Base-by-base conservation (phyloP, 805 yeast genomes). In the Candida alai region DNA sequence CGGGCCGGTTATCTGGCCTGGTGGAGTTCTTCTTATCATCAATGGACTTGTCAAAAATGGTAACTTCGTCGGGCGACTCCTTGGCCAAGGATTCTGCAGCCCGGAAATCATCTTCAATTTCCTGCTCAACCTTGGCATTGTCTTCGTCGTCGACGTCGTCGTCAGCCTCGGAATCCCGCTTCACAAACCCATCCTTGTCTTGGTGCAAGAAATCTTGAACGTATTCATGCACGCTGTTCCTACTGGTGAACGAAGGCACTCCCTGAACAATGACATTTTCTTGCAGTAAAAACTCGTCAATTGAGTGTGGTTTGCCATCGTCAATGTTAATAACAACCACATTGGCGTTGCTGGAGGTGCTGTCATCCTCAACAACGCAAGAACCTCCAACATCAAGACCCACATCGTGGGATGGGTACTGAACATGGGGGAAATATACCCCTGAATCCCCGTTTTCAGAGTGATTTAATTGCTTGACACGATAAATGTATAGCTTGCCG, bases 11-110 rank as follows among this genome's bases (percentile, higher is more conserved):
- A 9, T 17, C n/a, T 7, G 14, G 4, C 4, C 8, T 30, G 4
- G 36, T 36, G 19, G 16, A 6, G 20, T 35, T 35, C 6, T 33
- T 13, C 11, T 18, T 32, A 12, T 17, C 30, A 9, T 24, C 32
- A 5, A 29, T 19, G 14, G 24, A 1, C 6, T 10, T 10, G 13
- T 29, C 57, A 24, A 50, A 41, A 21, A 54, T 42, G 6, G 49
- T 38, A 19, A 56, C 57, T 6, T 49, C 48, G 15, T 50, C 54
- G 24, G 50, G 60, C 35, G 56, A 60, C 28, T 50, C 52, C 8
- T 54, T 50, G 29, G 58, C 47, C 34, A 57, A 44, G 17, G 62
- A 43, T 39, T 60, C 61, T 11, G 63, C 68, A 5, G 47, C 49
- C 21, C 46, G 45, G 44, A 65, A 56, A 29, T 60, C 68, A 19